These are phyloP conservation scores for Rhododendron ferrugineum DNA, from an alignment of 148 eudicot genomes.

Conservation along the genomic window DNA sequence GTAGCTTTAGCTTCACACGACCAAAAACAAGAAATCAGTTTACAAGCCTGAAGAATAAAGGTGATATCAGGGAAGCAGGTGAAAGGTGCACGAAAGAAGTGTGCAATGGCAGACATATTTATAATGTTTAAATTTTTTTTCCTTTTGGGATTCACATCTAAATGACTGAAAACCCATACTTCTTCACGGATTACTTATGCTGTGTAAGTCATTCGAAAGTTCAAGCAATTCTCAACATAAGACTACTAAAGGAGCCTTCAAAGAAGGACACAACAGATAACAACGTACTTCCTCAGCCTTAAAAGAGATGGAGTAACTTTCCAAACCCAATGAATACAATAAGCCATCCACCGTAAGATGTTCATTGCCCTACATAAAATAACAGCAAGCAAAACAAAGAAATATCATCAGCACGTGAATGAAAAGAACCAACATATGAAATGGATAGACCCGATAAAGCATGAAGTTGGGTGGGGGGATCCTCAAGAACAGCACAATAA, in stretches of 20 bases:
- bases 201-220: neutral
- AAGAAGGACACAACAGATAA: neutral
- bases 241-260: neutral
- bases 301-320: slow-evolving; percentile 55
- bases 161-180: neutral
- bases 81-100: neutral
- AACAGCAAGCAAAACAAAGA: slow-evolving; percentile 1
- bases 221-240: neutral
- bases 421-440: neutral
- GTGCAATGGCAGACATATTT: neutral
- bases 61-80: neutral
- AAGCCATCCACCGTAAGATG: slow-evolving; percentile 62
- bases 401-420: neutral
- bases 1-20: neutral
- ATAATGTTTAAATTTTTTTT: neutral
- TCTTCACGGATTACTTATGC: neutral
- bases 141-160: neutral
- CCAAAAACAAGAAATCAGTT: neutral
- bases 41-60: neutral
- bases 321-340: slow-evolving; percentile 67
- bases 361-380: slow-evolving; percentile 59
- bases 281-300: slow-evolving; percentile 83
- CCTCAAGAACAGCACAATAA: neutral
- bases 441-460: neutral
- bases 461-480: neutral